A percentile compares a stretch with the other conserved stretches of the same genome.
Evolutionary conservation across 305 asterid species (phyloP).

Genomic region (Fraxinus albicans): DNA sequence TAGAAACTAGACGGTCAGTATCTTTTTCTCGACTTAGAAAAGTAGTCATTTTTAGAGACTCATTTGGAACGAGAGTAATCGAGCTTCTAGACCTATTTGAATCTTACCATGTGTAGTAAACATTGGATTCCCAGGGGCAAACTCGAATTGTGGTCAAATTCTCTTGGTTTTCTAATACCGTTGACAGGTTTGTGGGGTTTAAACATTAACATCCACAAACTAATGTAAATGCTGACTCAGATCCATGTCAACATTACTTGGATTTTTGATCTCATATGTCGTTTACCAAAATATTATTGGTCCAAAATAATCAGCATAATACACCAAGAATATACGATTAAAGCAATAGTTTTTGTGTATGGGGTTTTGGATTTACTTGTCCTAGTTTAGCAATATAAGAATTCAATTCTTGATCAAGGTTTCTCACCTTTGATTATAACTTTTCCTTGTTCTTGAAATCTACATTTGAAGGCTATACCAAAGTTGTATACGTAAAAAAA

Average conservation of each 20-base stretch:
- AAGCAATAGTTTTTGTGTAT: constrained; percentile 9
- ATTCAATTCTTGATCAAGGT: background rate
- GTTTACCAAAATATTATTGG: background rate
- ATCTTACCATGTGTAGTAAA: background rate
- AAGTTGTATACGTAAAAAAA: constrained; percentile 11
- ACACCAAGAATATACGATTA: background rate
- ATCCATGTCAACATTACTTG: constrained; percentile 35
- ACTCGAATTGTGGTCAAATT: constrained; percentile 19
- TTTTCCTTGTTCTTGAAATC: background rate
- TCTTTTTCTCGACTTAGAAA: background rate
- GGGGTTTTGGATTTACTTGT: constrained; percentile 2
- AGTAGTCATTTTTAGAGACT: background rate
- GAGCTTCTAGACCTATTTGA: background rate
- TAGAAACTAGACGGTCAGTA: background rate
- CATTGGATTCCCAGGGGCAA: background rate
- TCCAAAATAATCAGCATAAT: background rate
- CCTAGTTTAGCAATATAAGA: constrained; percentile 25
- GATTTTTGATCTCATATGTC: constrained; percentile 21
- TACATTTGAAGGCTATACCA: background rate
- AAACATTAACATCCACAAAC: constrained; percentile 17
- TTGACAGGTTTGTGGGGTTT: constrained; percentile 6
- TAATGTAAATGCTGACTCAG: constrained; percentile 33
- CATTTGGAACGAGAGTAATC: background rate
- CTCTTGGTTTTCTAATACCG: constrained; percentile 20
- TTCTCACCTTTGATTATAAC: constrained; percentile 23